Conservation (phyloP, 768 basidiomycete genomes). For the Fibroporia radiculosa region DNA sequence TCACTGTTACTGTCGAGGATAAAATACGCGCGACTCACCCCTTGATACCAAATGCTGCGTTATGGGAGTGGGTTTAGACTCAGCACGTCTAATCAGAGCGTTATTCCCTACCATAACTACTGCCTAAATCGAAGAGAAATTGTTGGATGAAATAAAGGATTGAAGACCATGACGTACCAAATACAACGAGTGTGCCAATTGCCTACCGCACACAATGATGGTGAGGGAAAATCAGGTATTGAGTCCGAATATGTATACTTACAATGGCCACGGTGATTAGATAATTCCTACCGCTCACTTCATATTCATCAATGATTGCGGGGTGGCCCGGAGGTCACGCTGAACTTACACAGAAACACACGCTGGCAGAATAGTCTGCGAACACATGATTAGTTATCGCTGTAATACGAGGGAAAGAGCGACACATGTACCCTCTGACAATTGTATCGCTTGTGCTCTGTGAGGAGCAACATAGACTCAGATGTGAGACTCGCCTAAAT, state of each 20-base stretch:
- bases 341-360: not conserved
- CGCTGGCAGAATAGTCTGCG: conserved; percentile 2
- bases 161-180: not conserved
- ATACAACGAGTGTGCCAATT: not conserved
- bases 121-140: not conserved
- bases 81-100: not conserved
- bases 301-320: not conserved
- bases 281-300: not conserved
- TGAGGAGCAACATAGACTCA: not conserved
- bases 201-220: not conserved
- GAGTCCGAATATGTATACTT: not conserved
- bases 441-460: conserved; percentile 2
- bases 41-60: not conserved
- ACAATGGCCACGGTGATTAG: not conserved
- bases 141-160: not conserved
- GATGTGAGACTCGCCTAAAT: not conserved
- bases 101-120: not conserved
- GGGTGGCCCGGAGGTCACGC: not conserved
- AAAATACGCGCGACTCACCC: not conserved
- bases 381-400: no score
- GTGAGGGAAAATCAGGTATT: no score
- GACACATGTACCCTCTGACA: conserved; percentile 1
- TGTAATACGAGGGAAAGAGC: not conserved
- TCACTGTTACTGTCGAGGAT: not conserved
- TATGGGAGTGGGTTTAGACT: not conserved